Base-by-base conservation (phyloP, 257 asterid genomes). In the Nicotiana tomentosiformis region DNA sequence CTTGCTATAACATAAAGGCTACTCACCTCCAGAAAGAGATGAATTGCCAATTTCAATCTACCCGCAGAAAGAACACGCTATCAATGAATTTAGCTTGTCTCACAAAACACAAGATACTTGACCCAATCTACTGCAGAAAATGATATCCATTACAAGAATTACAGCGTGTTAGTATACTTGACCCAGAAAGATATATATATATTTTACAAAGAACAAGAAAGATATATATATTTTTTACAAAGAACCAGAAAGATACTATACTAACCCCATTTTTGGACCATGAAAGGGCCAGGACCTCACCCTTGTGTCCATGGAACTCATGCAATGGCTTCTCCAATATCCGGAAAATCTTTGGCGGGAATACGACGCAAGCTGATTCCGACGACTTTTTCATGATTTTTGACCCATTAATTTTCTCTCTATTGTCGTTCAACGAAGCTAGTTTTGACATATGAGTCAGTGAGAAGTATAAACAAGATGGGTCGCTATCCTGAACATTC, bases 191-290 rank as follows among this genome's bases (percentile, higher is more conserved):
- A 23, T 23, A 23, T 23, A 23, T 23, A 23, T 23, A 23, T 23
- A 0, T 23, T 23, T 23, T 23, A 23, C 26, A 23, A 23, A 23
- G 26, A 23, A 23, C 26, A 29, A 51, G 37, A 68, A 62, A 79
- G 12, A 66, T 15, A 23, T 23, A 23, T 23, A 23, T 23, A 23
- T 23, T 23, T 23, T 23, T 23, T 23, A 23, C 26, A 23, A 23
- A 23, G 26, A 23, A 23, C 26, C 33, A 51, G 37, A 68, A 62
- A 79, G 12, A 66, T 15, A 57, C 37, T 76, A 81, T 61, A 91
- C 99, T 89, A 65, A 95, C 98, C 97, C 96, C 97, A 72, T 89
- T 90, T 76, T 83, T 92, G 4, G 98, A 94, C 99, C 99, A 95
- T 3, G 99, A 86, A 70, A 95, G 95, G 80, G 95, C 95, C 90